Evolutionary conservation across 345 rosid genomes (phyloP).

Genomic region (Euclidium syriacum): DNA sequence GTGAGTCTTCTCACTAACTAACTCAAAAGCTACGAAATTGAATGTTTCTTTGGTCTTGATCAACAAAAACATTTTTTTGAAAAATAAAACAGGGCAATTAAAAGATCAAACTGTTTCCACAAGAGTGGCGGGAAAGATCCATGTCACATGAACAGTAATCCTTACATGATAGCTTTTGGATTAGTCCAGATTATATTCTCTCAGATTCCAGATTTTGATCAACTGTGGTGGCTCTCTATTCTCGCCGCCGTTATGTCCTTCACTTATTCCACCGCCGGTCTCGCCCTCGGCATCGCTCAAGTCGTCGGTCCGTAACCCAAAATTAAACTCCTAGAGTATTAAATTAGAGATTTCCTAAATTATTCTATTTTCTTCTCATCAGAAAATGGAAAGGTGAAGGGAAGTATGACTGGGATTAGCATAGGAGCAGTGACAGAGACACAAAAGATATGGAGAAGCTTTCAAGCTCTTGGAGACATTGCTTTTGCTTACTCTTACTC

Average conservation of each 20-base stretch:
- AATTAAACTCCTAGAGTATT: not conserved
- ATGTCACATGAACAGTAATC: slow-evolving; percentile 71
- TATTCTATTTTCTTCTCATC: not conserved
- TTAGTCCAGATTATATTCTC: slow-evolving; percentile 62
- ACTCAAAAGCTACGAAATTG: not conserved
- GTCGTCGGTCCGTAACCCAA: slow-evolving; percentile 38
- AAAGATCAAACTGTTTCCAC: slow-evolving; percentile 81
- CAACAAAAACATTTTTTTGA: not conserved
- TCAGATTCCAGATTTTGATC: slow-evolving; percentile 81
- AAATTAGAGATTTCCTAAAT: not conserved
- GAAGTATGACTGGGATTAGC: slow-evolving; percentile 42
- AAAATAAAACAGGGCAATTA: slow-evolving; percentile 51
- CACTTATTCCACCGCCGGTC: slow-evolving; percentile 68
- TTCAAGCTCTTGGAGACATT: slow-evolving; percentile 49
- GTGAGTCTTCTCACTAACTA: slow-evolving; percentile 26
- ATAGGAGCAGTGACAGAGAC: slow-evolving; percentile 31
- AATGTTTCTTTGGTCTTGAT: not conserved
- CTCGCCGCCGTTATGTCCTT: slow-evolving; percentile 84
- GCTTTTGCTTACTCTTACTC: slow-evolving; percentile 48
- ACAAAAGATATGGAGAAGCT: slow-evolving; percentile 44
- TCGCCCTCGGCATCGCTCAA: slow-evolving; percentile 67
- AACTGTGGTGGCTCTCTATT: slow-evolving; percentile 78
- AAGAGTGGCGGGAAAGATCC: slow-evolving; percentile 58
- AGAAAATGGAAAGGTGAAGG: slow-evolving; percentile 28
- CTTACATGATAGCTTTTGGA: slow-evolving; percentile 74